Evolutionary conservation across 495 filamentous ascomycete genomes (phyloP).

Genomic region (Xylaria cubensis): DNA sequence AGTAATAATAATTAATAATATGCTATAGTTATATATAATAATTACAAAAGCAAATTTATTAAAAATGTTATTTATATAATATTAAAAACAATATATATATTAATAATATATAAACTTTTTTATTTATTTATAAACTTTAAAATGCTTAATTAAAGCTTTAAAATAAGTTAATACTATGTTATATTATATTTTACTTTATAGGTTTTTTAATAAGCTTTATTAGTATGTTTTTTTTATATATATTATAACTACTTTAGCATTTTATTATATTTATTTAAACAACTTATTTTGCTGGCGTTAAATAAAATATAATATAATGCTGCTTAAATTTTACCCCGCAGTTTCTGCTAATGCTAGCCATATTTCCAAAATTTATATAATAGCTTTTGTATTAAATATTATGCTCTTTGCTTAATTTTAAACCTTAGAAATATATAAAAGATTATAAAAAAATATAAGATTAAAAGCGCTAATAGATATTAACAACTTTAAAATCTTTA

Average conservation of each 20-base stretch:
- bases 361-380: slow-evolving; percentile 50
- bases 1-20: neutral
- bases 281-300: neutral
- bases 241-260: neutral
- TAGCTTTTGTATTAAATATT: slow-evolving; percentile 46
- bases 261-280: neutral
- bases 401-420: slow-evolving; percentile 50
- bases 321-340: slow-evolving; percentile 27
- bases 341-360: slow-evolving; percentile 38
- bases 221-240: neutral
- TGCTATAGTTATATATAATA: neutral
- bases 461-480: slow-evolving; percentile 42
- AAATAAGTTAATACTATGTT: neutral
- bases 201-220: too few relatives aligned
- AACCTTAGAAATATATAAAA: slow-evolving; percentile 38
- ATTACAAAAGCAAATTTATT: neutral
- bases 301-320: neutral
- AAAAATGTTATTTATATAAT: neutral
- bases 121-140: neutral
- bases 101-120: neutral
- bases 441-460: slow-evolving; percentile 34
- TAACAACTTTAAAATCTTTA: slow-evolving; percentile 31
- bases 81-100: neutral
- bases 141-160: neutral
- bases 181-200: neutral